Conservation (phyloP, 805 yeast species). For the Wickerhamomyces bisporus region DNA sequence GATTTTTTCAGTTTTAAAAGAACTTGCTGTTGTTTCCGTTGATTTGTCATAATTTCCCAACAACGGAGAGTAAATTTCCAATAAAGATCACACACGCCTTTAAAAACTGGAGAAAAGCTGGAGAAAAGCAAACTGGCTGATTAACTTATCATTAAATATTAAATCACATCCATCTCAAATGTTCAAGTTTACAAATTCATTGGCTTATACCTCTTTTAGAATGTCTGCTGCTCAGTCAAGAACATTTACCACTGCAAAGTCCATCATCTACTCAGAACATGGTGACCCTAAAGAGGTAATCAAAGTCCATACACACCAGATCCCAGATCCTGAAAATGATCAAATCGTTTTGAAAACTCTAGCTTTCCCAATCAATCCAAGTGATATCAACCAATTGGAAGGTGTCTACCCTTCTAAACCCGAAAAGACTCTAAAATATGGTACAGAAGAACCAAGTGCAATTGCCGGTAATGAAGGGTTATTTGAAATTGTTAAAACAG, state of each 20-base stretch:
- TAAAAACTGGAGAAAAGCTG: too few species aligned
- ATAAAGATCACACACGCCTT: too few species aligned
- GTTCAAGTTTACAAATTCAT: not conserved
- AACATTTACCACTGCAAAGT: slow-evolving; percentile 42
- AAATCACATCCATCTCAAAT: not conserved
- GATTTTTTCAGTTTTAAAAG: too few species aligned
- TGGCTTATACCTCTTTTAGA: not conserved
- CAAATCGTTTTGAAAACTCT: slow-evolving; percentile 60
- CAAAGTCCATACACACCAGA: slow-evolving; percentile 44
- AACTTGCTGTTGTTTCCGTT: too few species aligned
- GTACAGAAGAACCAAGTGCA: slow-evolving; percentile 63
- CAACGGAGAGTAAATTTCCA: too few species aligned
- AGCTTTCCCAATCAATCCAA: slow-evolving; percentile 86
- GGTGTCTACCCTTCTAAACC: slow-evolving; percentile 86
- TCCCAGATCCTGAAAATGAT: slow-evolving; percentile 40
- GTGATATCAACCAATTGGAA: slow-evolving; percentile 78
- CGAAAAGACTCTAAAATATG: slow-evolving; percentile 43
- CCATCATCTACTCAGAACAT: slow-evolving; percentile 61
- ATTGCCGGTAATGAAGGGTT: slow-evolving; percentile 94
- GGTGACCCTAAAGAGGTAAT: slow-evolving; percentile 62
- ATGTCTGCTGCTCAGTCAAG: slow-evolving; percentile 5
- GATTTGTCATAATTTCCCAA: too few species aligned
- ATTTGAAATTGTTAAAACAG: slow-evolving; percentile 75
- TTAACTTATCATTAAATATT: too few species aligned
- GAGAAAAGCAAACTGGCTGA: too few species aligned